Evolutionary conservation across 257 asterid species (phyloP).

Genomic region (Primulina eburnea): DNA sequence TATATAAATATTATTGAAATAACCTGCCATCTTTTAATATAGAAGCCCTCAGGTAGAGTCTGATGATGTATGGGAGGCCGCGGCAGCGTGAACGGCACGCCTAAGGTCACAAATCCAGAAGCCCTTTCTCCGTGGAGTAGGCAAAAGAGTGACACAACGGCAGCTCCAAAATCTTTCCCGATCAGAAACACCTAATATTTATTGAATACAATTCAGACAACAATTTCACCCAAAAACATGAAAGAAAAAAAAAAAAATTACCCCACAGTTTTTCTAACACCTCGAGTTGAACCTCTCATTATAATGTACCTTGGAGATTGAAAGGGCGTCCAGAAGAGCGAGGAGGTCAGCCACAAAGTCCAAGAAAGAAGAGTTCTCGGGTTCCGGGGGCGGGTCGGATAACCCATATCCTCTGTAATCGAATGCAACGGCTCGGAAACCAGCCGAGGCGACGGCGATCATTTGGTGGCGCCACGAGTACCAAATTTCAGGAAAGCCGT

Average conservation of each 20-base stretch:
- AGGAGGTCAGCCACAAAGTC: slow-evolving; percentile 42
- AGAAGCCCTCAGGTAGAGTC: slow-evolving; percentile 71
- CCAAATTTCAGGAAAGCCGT: slow-evolving; percentile 58
- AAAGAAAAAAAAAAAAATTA: background rate
- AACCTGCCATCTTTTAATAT: slow-evolving; percentile 70
- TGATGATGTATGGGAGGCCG: slow-evolving; percentile 22
- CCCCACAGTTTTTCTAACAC: no score
- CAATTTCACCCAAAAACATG: background rate
- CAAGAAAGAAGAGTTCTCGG: slow-evolving; percentile 36
- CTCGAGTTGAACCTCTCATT: background rate
- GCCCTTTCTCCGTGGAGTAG: slow-evolving; percentile 57
- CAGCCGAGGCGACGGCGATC: slow-evolving; percentile 41
- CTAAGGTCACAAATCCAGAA: slow-evolving; percentile 53
- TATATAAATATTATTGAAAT: no score
- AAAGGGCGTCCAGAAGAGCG: slow-evolving; percentile 48
- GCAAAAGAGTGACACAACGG: slow-evolving; percentile 40
- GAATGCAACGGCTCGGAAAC: slow-evolving; percentile 54
- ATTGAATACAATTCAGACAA: background rate
- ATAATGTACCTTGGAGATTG: slow-evolving; percentile 42
- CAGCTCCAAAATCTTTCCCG: slow-evolving; percentile 75
- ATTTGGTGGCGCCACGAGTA: slow-evolving; percentile 56
- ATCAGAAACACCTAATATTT: slow-evolving; percentile 53
- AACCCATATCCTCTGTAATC: slow-evolving; percentile 66
- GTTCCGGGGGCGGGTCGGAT: slow-evolving; percentile 48
- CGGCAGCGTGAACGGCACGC: slow-evolving; percentile 57